These are phyloP conservation scores for Tolypocladium tundrense DNA, from an alignment of 2,329 filamentous ascomycete species.

Conservation along the genomic window DNA sequence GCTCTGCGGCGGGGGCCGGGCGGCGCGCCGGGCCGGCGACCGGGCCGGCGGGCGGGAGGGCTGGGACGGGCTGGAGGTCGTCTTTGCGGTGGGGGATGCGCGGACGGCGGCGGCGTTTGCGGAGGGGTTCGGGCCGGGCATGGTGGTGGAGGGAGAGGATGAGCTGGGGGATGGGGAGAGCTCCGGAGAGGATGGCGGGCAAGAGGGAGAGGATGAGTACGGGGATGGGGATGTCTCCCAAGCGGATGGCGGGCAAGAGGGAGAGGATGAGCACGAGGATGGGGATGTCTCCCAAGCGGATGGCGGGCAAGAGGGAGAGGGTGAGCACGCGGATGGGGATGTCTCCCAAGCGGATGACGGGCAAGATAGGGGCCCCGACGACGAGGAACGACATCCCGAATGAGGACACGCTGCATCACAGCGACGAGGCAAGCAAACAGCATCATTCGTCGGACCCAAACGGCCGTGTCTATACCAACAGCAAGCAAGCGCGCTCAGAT, in stretches of 20 bases:
- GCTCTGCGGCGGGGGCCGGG: slow-evolving; percentile 4
- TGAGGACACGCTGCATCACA: neutral
- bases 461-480: neutral
- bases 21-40: neutral
- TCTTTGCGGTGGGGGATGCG: slow-evolving; percentile 4
- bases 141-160: neutral
- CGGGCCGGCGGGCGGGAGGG: neutral
- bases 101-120: slow-evolving; percentile 4
- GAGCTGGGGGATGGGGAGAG: neutral
- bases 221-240: too few relatives aligned
- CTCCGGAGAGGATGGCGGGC: neutral
- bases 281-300: too few relatives aligned
- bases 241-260: too few relatives aligned
- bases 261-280: too few relatives aligned
- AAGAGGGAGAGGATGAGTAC: too few relatives aligned
- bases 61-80: slow-evolving; percentile 2
- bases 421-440: neutral
- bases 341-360: neutral
- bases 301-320: neutral
- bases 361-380: neutral
- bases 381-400: neutral
- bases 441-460: neutral
- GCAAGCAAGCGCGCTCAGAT: neutral
- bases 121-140: neutral
- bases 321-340: neutral